Conservation (phyloP, 2,329 filamentous ascomycete genomes). For the Macrophomina pseudophaseolina region DNA sequence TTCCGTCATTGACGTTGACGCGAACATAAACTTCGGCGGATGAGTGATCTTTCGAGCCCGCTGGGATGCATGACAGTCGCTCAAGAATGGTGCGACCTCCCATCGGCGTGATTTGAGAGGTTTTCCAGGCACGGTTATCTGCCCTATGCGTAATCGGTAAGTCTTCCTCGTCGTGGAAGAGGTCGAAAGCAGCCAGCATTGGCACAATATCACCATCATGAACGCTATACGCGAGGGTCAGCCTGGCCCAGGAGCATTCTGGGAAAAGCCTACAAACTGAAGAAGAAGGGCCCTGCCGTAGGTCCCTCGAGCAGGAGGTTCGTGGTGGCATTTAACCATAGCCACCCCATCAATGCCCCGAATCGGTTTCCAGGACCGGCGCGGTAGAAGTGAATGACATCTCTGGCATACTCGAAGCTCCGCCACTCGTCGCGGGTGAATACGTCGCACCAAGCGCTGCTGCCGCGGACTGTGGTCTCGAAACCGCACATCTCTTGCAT, state of each 20-base stretch:
- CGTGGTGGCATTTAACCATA: conserved; percentile 64
- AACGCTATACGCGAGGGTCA: conserved; percentile 41
- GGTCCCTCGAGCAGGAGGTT: conserved; percentile 54
- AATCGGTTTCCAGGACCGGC: conserved; percentile 63
- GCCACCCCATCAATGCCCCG: conserved; percentile 59
- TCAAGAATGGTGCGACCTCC: conserved; percentile 62
- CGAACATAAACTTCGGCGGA: conserved; percentile 49
- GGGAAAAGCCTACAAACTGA: conserved; percentile 57
- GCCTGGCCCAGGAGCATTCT: background rate
- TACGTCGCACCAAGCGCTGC: conserved; percentile 61
- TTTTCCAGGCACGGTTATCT: conserved; percentile 57
- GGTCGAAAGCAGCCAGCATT: conserved; percentile 58
- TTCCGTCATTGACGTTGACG: conserved; percentile 63
- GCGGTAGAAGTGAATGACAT: conserved; percentile 64
- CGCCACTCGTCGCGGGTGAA: conserved; percentile 61
- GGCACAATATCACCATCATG: conserved; percentile 65
- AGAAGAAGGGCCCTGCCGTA: conserved; percentile 55
- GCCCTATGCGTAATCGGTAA: conserved; percentile 55
- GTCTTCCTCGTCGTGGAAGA: conserved; percentile 51
- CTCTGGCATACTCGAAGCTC: conserved; percentile 63
- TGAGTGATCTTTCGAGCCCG: conserved; percentile 19
- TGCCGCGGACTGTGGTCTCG: conserved; percentile 59
- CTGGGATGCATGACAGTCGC: conserved; percentile 51
- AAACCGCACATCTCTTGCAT: conserved; percentile 69
- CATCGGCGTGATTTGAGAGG: conserved; percentile 63